These are phyloP conservation scores for Friedmanniomyces endolithicus DNA, from an alignment of 495 filamentous ascomycete species.

Conservation along the genomic window DNA sequence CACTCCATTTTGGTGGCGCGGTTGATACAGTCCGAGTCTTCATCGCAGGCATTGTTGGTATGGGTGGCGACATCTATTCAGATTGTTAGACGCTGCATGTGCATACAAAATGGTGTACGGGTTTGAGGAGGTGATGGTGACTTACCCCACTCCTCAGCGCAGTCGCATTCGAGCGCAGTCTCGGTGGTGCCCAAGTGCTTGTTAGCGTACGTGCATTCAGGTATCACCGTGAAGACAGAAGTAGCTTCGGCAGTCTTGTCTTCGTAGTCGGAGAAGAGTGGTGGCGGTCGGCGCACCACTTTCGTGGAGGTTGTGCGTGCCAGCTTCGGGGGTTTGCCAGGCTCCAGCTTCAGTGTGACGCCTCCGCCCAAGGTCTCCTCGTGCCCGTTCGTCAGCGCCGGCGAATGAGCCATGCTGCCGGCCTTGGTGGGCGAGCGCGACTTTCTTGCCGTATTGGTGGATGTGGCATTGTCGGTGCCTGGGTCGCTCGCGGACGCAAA, in stretches of 20 bases:
- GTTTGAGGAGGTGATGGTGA: conserved; percentile 17
- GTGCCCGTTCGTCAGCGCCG: conserved; percentile 29
- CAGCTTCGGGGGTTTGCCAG: conserved; percentile 54
- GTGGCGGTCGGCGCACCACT: conserved; percentile 43
- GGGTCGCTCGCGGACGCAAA: conserved; percentile 8
- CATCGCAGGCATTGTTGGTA: conserved; percentile 76
- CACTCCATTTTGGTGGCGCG: conserved; percentile 97
- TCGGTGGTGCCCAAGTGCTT: conserved; percentile 84
- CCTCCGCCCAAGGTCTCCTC: conserved; percentile 44
- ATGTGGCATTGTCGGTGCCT: not conserved
- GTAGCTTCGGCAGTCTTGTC: conserved; percentile 66
- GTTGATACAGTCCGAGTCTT: conserved; percentile 98
- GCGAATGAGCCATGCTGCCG: conserved; percentile 26
- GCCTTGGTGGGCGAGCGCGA: conserved; percentile 35
- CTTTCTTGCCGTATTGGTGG: not conserved
- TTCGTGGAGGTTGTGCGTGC: conserved; percentile 66
- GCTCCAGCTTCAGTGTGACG: conserved; percentile 51
- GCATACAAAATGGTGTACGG: not conserved
- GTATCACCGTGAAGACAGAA: conserved; percentile 65
- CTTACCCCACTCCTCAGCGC: conserved; percentile 92
- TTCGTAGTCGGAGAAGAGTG: conserved; percentile 55
- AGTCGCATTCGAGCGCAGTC: conserved; percentile 91
- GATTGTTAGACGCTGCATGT: conserved; percentile 13
- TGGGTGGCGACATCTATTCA: conserved; percentile 45
- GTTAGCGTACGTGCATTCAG: conserved; percentile 72